Evolutionary conservation across 1,284 basidiomycete genomes (phyloP), one percentile per base, ranked within the genome.

Genomic region (Cystobasidium pallidum): DNA sequence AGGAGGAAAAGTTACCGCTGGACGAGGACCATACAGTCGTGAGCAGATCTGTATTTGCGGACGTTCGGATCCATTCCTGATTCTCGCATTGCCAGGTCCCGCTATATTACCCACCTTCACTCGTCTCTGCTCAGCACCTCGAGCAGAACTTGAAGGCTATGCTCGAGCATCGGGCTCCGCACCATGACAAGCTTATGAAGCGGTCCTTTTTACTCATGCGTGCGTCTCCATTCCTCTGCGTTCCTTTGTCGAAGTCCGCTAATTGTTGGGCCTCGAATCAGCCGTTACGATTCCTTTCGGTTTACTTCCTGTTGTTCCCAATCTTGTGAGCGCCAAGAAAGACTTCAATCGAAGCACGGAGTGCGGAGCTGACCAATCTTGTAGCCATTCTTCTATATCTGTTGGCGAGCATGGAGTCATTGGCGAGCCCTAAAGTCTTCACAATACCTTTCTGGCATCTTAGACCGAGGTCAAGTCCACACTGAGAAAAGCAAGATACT

Each of bases 331-430:
- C 15, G 26, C 7, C 13, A 54, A 11, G 24, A 39, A 6, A 54
- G 32, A n/a, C n/a, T n/a, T n/a, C n/a, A n/a, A n/a, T n/a, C n/a
- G n/a, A n/a, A n/a, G n/a, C n/a, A n/a, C n/a, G n/a, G n/a, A n/a
- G n/a, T n/a, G n/a, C 30, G 26, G 28, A 19, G 28, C 43, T 47
- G 26, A 49, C 43, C 11, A 36, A 3, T 10, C 6, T 28, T 36
- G 24, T 52, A 74, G 68, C 81, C 82, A 2, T 76, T 83, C 55
- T 83, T 84, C 79, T 83, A 83, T 80, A 81, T 83, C 52, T 79
- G 83, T 10, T 84, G 83, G 82, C 78, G 83, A 70, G 82, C 82
- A 21, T 84, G 82, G 81, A 81, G 79, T 15, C 83, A 84, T 72
- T 83, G 80, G 79, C 75, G 81, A 72, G 83, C 75, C 26, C 47